phyloP scores from a whole-genome alignment of 805 yeast species.

The Lipomyces yamanashiensis region DNA sequence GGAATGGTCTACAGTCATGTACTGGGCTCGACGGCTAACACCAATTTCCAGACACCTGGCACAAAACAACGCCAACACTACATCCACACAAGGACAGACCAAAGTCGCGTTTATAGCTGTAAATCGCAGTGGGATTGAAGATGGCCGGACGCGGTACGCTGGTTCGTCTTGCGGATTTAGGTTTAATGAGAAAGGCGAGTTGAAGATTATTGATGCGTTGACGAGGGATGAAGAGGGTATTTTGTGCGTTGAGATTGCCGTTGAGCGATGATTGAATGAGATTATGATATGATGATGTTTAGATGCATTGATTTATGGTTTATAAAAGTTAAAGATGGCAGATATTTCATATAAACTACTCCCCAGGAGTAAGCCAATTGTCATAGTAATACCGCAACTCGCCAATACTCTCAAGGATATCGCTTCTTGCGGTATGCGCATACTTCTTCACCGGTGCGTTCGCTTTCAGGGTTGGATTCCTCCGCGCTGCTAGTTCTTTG shows the following conservation, averaged over 20 bases:
- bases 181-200: conserved; percentile 20
- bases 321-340: too few species aligned
- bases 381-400: conserved; percentile 80
- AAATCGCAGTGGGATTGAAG: conserved; percentile 82
- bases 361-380: conserved; percentile 52
- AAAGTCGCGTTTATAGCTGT: conserved; percentile 56
- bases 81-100: conserved; percentile 8
- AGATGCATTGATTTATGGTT: too few species aligned
- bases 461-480: conserved; percentile 65
- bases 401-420: conserved; percentile 84
- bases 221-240: conserved; percentile 20
- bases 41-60: conserved; percentile 58
- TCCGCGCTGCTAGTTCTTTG: conserved; percentile 78
- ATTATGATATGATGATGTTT: too few species aligned
- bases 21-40: conserved; percentile 74
- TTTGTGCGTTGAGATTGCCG: conserved; percentile 3
- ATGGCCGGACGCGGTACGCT: conserved; percentile 54
- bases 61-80: not conserved
- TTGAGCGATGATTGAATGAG: not conserved
- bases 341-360: not conserved
- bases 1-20: conserved; percentile 58
- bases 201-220: conserved; percentile 4
- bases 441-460: conserved; percentile 65
- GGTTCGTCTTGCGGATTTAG: conserved; percentile 56
- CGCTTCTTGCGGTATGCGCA: conserved; percentile 85